Conservation (phyloP, 2,329 filamentous ascomycete genomes). For the Neopestalotiopsis sp. region DNA sequence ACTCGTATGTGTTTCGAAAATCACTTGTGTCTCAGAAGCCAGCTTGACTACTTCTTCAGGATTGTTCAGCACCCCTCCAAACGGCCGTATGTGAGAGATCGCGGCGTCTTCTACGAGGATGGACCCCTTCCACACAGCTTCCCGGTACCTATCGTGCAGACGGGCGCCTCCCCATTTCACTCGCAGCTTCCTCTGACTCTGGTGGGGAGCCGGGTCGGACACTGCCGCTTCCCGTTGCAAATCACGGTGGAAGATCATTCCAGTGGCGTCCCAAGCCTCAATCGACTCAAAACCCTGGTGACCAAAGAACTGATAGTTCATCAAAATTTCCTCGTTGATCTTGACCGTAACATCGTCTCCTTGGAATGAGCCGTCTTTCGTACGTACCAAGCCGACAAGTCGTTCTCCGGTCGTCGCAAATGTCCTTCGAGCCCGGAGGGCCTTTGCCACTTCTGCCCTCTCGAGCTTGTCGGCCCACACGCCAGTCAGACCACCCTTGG, state of each 20-base stretch:
- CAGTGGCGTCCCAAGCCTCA: slow-evolving; percentile 36
- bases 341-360: slow-evolving; percentile 32
- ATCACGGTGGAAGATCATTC: slow-evolving; percentile 32
- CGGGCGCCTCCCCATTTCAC: slow-evolving; percentile 40
- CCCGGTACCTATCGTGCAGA: slow-evolving; percentile 39
- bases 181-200: slow-evolving; percentile 24
- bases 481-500: slow-evolving; percentile 35
- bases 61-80: slow-evolving; percentile 33
- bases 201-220: background rate
- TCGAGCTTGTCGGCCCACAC: slow-evolving; percentile 30
- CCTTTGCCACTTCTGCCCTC: slow-evolving; percentile 26
- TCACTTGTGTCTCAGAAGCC: background rate
- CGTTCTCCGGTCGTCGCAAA: slow-evolving; percentile 39
- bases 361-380: slow-evolving; percentile 28
- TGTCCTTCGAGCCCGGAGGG: slow-evolving; percentile 33
- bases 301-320: slow-evolving; percentile 34
- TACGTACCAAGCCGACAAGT: slow-evolving; percentile 31
- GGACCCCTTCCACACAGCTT: slow-evolving; percentile 38
- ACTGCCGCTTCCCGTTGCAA: slow-evolving; percentile 28
- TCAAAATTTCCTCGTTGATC: slow-evolving; percentile 17
- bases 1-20: background rate
- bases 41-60: slow-evolving; percentile 24
- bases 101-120: slow-evolving; percentile 28
- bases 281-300: slow-evolving; percentile 32
- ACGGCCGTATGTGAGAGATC: slow-evolving; percentile 27